Base-by-base conservation (phyloP, 331 rosid species). In the Quercus tomentella region DNA sequence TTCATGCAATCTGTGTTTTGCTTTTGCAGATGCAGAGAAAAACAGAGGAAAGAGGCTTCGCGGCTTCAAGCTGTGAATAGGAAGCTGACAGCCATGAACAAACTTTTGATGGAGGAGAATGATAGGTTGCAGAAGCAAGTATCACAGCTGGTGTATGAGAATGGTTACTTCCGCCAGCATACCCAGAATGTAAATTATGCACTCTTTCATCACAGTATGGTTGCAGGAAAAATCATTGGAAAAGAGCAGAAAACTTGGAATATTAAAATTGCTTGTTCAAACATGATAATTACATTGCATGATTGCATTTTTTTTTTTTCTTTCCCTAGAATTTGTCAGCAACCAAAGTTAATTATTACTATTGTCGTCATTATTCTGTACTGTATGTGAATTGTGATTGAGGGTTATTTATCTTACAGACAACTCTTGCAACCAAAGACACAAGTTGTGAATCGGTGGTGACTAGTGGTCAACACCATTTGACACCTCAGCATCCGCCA, bases 71-170 rank as follows among this genome's bases (percentile, higher is more conserved):
- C 92, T 52, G 98, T 96, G 35, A 96, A 96, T 72, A 86, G 99
- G 90, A 96, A 96, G 90, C 91, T 96, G 81, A 93, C 92, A 49
- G 98, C 99, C n/a, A 96, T 96, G 99, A 96, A 96, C 78, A 96
- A 93, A 94, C 97, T 96, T 70, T 83, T 96, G 55, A 96, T 96
- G 99, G 99, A 96, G 88, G 99, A 96, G 85, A 96, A 92, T 75
- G 99, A 96, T 88, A 85, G 99, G 97, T 89, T 96, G 95, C 99
- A 96, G 92, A 96, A 96, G 89, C 99, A 96, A 82, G 98, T 96
- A 72, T 96, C 99, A 35, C 97, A 96, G 2, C 77, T 96, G 86
- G 99, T 96, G 81, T 93, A 96, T 76, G 99, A 96, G 66, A 96
- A 96, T 89, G 97, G 99, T 30, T 96, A 88, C 87, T 93, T 96